Base-by-base conservation (phyloP, 2,329 filamentous ascomycete species). In the Beauveria bassiana region DNA sequence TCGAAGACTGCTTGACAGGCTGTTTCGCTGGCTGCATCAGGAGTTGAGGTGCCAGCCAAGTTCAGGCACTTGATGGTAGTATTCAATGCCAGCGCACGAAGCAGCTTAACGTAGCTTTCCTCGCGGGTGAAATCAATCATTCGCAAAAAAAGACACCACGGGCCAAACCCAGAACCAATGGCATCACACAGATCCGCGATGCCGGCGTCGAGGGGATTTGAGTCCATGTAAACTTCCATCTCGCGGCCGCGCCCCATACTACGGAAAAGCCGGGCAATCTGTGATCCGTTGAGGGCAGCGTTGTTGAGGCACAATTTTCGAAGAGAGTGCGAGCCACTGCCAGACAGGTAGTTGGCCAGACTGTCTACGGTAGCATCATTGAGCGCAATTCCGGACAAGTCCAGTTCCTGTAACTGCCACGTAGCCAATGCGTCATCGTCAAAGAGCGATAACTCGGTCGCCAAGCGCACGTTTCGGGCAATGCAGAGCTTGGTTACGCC, bases 51-150 rank as follows among this genome's bases (percentile, higher is more conserved):
- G 22, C 82, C 82, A 0, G 79, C 80, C 51, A 85, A 72, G 63
- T 78, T 84, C 42, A 85, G 73, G 50, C 80, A 79, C 46, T 78
- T 71, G 50, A 85, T 79, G 5, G 78, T 77, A 14, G 71, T 75
- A 63, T 81, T 82, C n/a, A 74, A 67, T 0, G 81, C 75, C 55
- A 85, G 70, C 2, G 81, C 79, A 18, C 70, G 72, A 63, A 85
- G 69, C 5, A 85, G 74, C 59, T 75, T 76, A 60, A 81, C 75
- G 65, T 81, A 85, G 66, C 77, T 82, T 10, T 69, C 68, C 67
- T 84, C 82, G 45, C 78, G 70, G 22, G 74, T 72, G 65, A 85
- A 84, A 63, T 84, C 81, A n/a, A 84, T 73, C 81, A 85, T 84
- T 64, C 83, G 79, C 63, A 84, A 70, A 64, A 80, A 79, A 24